Percentiles rank a stretch among this genome's conserved stretches.
Conservation (phyloP, 108 stramenopile species). For the Ochromonas danica region DNA sequence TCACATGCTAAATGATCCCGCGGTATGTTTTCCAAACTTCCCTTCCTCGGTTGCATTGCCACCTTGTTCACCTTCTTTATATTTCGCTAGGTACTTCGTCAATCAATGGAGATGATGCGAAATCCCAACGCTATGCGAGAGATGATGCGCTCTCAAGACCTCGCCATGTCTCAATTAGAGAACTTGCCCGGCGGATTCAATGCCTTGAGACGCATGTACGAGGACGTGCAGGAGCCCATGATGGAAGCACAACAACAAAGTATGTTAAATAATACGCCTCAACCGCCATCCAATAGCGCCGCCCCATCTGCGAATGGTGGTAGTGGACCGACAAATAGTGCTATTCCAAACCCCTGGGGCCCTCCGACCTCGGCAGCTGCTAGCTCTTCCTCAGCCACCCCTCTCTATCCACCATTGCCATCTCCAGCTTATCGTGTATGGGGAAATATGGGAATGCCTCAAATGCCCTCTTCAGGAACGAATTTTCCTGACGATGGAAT, state of each 20-base stretch:
- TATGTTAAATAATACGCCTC: background rate
- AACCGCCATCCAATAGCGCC: no score
- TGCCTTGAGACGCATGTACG: constrained; percentile 86
- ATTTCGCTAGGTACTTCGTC: constrained; percentile 61
- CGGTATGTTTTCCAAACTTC: constrained; percentile 31
- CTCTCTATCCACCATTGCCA: no score
- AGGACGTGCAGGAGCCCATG: constrained; percentile 87
- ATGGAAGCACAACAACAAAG: constrained; percentile 71
- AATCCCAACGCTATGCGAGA: constrained; percentile 74
- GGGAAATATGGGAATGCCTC: no score
- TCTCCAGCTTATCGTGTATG: no score
- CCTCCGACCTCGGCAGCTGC: constrained; percentile 42
- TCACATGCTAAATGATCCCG: constrained; percentile 79
- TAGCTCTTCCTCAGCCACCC: no score
- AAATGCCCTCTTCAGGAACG: no score
- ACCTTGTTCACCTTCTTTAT: background rate
- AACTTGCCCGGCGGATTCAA: constrained; percentile 89
- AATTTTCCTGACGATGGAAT: constrained; percentile 64
- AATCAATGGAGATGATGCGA: constrained; percentile 86
- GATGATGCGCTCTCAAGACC: constrained; percentile 82
- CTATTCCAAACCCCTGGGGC: constrained; percentile 96
- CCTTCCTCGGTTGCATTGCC: background rate
- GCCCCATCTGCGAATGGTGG: constrained; percentile 16
- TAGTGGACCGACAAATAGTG: constrained; percentile 68
- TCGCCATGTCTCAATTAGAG: constrained; percentile 88